A percentile compares a stretch with the other conserved stretches of the same genome.
These are phyloP conservation scores for Mycosphaerella sp. DNA, from an alignment of 2,329 filamentous ascomycete genomes.

Conservation along the genomic window DNA sequence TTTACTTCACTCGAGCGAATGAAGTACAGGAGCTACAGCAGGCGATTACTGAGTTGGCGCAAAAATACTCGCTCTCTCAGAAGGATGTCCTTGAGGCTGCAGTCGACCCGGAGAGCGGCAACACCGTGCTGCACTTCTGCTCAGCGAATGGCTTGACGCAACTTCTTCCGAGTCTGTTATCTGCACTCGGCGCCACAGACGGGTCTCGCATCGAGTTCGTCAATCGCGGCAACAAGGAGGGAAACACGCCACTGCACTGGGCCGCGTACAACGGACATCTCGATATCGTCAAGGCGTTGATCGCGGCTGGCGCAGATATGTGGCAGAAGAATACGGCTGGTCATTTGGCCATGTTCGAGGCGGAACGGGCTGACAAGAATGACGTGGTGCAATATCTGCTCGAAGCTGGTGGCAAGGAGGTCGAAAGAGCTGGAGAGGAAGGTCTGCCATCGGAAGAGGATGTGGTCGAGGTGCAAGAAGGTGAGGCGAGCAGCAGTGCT, in stretches of 20 bases:
- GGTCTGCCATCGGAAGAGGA: conserved; percentile 20
- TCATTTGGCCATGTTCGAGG: conserved; percentile 55
- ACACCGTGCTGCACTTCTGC: conserved; percentile 80
- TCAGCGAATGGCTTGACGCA: conserved; percentile 75
- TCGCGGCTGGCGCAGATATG: conserved; percentile 71
- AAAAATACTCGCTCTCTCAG: conserved; percentile 54
- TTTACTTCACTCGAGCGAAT: conserved; percentile 77
- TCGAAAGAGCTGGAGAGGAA: conserved; percentile 22
- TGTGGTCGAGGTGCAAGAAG: conserved; percentile 20
- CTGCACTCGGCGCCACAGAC: conserved; percentile 11
- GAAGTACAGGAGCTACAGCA: conserved; percentile 63
- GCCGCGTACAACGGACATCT: conserved; percentile 85
- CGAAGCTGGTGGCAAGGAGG: conserved; percentile 40
- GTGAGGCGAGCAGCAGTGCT: conserved; percentile 15
- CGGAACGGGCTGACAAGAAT: conserved; percentile 45
- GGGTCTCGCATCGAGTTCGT: conserved; percentile 44
- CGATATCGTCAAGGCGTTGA: conserved; percentile 67
- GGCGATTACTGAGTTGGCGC: conserved; percentile 54
- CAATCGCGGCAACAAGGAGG: conserved; percentile 68
- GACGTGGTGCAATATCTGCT: conserved; percentile 46
- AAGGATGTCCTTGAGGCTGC: conserved; percentile 64
- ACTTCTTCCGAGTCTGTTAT: conserved; percentile 23
- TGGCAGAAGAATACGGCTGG: conserved; percentile 75
- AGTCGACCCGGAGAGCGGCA: conserved; percentile 69
- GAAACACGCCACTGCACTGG: conserved; percentile 93